Evolutionary conservation across 2,329 filamentous ascomycete genomes (phyloP).

Genomic region (Zymoseptoria passerinii): DNA sequence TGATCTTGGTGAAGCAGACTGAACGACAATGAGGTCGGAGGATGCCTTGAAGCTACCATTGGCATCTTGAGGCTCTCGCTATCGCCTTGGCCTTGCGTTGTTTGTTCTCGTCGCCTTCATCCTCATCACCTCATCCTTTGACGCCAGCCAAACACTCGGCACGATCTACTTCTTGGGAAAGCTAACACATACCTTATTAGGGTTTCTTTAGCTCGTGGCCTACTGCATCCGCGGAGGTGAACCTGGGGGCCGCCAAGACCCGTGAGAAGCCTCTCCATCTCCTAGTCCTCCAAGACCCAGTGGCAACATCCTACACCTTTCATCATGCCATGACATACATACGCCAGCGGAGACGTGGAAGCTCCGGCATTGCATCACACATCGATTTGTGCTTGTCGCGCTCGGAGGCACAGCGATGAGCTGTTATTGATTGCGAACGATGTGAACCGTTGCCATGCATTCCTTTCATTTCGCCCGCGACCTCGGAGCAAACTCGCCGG

Average conservation of each 20-base stretch:
- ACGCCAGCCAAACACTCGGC: neutral
- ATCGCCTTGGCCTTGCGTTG: neutral
- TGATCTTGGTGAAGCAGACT: neutral
- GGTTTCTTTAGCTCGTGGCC: neutral
- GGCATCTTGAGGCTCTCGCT: neutral
- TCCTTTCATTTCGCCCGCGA: neutral
- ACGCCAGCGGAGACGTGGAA: neutral
- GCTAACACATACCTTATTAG: no score
- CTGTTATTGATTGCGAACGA: neutral
- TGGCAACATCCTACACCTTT: neutral
- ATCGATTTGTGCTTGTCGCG: neutral
- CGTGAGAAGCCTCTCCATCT: neutral
- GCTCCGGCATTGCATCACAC: neutral
- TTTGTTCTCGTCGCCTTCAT: neutral
- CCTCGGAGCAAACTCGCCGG: neutral
- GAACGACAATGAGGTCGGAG: neutral
- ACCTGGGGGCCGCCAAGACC: neutral
- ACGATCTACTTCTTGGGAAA: neutral
- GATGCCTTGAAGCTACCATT: neutral
- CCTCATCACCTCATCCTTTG: neutral
- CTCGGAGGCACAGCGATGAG: no score
- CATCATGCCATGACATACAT: neutral
- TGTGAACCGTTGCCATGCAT: neutral
- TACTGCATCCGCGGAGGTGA: neutral
- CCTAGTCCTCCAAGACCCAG: neutral